Conservation (phyloP, 257 asterid genomes). For the Lycium ferocissimum region DNA sequence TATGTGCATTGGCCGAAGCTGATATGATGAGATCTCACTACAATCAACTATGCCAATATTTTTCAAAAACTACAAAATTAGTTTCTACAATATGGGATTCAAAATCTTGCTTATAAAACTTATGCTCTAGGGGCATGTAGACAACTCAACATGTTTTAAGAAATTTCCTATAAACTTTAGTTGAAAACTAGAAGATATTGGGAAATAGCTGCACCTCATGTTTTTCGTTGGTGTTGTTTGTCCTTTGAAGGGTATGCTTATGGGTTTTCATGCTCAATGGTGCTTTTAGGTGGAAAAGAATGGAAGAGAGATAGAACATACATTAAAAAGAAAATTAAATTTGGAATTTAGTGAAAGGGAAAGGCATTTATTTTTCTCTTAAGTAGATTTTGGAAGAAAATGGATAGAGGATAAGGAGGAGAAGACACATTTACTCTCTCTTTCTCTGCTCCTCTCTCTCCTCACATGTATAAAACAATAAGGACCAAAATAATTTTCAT, state of each 20-base stretch:
- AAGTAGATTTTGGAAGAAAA: background rate
- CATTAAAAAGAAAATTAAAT: constrained; percentile 5
- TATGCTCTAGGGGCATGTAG: background rate
- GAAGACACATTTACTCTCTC: background rate
- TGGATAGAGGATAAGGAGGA: constrained; percentile 21
- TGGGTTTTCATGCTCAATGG: constrained; percentile 25
- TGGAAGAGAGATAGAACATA: background rate
- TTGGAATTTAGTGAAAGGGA: constrained; percentile 1
- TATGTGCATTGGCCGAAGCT: background rate
- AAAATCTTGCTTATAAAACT: background rate
- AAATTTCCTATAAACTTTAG: background rate
- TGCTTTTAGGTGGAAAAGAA: constrained; percentile 22
- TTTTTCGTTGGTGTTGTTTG: constrained; percentile 22
- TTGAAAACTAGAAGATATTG: constrained; percentile 12
- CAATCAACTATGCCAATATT: background rate
- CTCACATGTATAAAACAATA: background rate
- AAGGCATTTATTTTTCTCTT: background rate
- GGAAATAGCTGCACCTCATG: constrained; percentile 28
- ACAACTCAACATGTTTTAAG: constrained; percentile 17
- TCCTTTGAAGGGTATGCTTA: background rate
- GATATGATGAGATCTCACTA: constrained; percentile 8
- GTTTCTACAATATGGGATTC: background rate
- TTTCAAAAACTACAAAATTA: background rate
- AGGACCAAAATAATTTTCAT: background rate
- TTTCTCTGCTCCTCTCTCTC: no score